Conservation (phyloP, 441 rosid genomes). For the Manihot esculenta region DNA sequence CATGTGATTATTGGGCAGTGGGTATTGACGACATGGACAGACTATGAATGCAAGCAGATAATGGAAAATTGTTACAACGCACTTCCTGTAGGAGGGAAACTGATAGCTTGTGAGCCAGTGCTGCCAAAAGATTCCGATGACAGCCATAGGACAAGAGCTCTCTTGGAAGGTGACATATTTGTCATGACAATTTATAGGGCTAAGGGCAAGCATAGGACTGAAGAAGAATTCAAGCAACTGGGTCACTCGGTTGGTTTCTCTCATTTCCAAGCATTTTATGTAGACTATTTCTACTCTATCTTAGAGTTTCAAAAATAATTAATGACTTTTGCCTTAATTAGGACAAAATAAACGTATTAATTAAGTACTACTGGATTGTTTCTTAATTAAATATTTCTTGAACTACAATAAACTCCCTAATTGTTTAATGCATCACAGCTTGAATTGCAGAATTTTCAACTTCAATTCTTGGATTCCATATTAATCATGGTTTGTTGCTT, state of each 20-base stretch:
- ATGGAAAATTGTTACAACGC: conserved; percentile 79
- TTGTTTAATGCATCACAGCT: too few species aligned
- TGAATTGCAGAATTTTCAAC: too few species aligned
- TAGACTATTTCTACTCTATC: conserved; percentile 65
- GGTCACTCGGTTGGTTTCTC: conserved; percentile 66
- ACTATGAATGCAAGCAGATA: conserved; percentile 72
- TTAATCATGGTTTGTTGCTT: too few species aligned
- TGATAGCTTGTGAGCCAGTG: conserved; percentile 84
- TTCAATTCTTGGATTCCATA: too few species aligned
- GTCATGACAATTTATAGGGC: conserved; percentile 81
- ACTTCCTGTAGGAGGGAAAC: conserved; percentile 68
- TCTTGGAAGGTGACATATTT: conserved; percentile 74
- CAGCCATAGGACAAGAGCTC: conserved; percentile 69
- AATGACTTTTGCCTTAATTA: neutral
- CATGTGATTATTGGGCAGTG: conserved; percentile 43
- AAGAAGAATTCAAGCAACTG: conserved; percentile 59
- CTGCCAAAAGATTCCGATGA: conserved; percentile 62
- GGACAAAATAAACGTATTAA: neutral
- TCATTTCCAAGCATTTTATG: conserved; percentile 40
- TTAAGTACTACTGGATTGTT: neutral
- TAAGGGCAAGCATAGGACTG: conserved; percentile 77
- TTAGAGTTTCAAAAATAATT: conserved; percentile 71
- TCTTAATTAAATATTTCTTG: too few species aligned
- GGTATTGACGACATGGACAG: conserved; percentile 77
- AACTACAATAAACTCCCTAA: too few species aligned